Evolutionary conservation across 1,284 basidiomycete species (phyloP).

Genomic region (Ceratobasidium sp.): DNA sequence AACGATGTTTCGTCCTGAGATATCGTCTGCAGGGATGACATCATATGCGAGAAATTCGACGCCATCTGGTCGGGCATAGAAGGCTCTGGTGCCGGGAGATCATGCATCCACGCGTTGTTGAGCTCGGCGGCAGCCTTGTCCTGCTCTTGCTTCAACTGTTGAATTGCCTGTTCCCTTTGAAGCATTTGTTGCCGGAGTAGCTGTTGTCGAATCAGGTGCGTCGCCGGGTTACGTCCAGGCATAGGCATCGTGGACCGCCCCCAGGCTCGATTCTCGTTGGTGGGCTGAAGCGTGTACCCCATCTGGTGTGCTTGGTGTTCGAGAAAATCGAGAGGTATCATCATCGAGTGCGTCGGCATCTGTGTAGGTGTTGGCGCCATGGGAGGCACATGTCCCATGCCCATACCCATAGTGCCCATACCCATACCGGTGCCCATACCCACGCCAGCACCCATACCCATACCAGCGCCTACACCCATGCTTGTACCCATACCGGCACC

Average conservation of each 20-base stretch:
- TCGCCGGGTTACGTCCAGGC: background rate
- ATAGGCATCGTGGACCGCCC: background rate
- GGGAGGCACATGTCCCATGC: background rate
- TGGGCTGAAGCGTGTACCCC: background rate
- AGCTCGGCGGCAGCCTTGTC: conserved; percentile 7
- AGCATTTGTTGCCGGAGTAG: conserved; percentile 2
- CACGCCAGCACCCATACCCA: background rate
- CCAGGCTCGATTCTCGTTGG: background rate
- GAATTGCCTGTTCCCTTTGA: conserved; percentile 9
- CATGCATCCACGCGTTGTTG: background rate
- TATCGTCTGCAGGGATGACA: background rate
- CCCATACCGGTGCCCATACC: background rate
- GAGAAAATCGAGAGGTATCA: background rate
- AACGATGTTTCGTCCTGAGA: background rate
- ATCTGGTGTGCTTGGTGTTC: conserved; percentile 6
- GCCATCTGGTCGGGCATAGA: background rate
- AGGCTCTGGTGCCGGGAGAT: conserved; percentile 5
- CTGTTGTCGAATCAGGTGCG: conserved; percentile 4
- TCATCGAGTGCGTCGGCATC: background rate
- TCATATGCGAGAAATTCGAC: background rate
- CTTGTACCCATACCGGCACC: background rate
- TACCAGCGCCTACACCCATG: background rate
- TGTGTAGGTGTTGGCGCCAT: background rate
- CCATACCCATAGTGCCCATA: background rate
- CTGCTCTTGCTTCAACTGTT: conserved; percentile 12